phyloP scores from a whole-genome alignment of 106 monocot genomes.

The Dendrobium officinale region DNA sequence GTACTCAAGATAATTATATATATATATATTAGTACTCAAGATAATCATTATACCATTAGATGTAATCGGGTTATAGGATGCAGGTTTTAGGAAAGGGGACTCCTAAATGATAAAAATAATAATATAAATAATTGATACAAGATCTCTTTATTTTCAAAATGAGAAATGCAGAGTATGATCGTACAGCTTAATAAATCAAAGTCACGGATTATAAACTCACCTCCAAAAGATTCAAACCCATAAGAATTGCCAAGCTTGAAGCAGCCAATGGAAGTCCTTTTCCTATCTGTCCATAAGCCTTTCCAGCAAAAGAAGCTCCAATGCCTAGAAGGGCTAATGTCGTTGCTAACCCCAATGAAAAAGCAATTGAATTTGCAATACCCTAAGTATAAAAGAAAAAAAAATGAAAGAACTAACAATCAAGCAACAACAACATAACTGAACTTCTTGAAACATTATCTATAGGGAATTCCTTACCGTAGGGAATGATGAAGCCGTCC shows the following conservation, averaged over 20 bases:
- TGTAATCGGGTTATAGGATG: too few relatives aligned
- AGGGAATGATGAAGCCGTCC: background rate
- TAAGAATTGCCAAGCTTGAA: slow-evolving; percentile 75
- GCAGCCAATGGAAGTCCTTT: slow-evolving; percentile 91
- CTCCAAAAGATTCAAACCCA: slow-evolving; percentile 94
- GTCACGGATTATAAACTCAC: slow-evolving; percentile 26
- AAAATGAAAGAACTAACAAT: background rate
- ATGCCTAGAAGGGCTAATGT: slow-evolving; percentile 88
- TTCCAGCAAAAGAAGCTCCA: slow-evolving; percentile 98
- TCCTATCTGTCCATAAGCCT: slow-evolving; percentile 96
- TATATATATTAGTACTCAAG: too few relatives aligned
- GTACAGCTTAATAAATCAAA: background rate
- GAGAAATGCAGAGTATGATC: background rate
- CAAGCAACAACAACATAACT: background rate
- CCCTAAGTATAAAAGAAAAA: background rate
- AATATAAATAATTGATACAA: background rate
- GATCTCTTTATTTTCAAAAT: background rate
- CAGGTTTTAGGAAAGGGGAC: background rate
- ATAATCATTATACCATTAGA: too few relatives aligned
- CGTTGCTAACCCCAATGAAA: slow-evolving; percentile 90
- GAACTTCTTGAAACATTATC: background rate
- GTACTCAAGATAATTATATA: too few relatives aligned
- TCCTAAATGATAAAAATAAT: background rate
- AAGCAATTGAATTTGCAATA: slow-evolving; percentile 39
- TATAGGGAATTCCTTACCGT: background rate